Base-by-base conservation (phyloP, 1,284 basidiomycete species). In the Papiliotrema flavescens region DNA sequence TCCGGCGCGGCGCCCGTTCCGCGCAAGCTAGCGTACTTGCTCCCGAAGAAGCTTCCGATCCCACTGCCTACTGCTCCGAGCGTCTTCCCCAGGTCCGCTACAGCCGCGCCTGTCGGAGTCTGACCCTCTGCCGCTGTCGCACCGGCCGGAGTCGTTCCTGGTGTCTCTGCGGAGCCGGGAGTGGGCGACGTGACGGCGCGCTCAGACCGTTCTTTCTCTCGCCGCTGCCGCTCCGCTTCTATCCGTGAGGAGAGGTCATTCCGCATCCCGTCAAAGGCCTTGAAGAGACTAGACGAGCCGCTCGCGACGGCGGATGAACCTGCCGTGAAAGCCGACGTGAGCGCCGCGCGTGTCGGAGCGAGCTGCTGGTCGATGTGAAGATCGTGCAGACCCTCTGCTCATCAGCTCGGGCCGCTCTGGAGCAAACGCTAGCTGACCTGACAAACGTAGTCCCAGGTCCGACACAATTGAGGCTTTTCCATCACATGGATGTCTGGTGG, bases 311-410 rank as follows among this genome's bases (percentile, higher is more conserved):
- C 90, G 26, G 85, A 82, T 15, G 85, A 88, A 8, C 89, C 86
- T 4, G 81, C 81, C 0, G 81, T 82, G 44, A 91, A 66, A 0
- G 89, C 90, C 34, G 85, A 81, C n/a, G 85, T 88, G 40, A 95
- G 83, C 0, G 87, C 90, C 71, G 95, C 91, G 4, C 89, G 82
- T 0, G 91, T 87, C 1, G 92, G 90, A 2, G 86, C 90, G 3
- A 96, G 82, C 63, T 90, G 88, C 73, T 95, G 88, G 32, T 94
- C 89, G 3, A 96, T 75, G 68, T 88, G 89, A 46, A 96, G 81
- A 28, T 95, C 92, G 70, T 95, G 90, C 32, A 96, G 83, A 2
- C 92, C 91, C 76, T 96, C 91, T 57, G 84, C 82, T 26, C 14
- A n/a, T 36, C 51, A 51, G 36, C 19, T 3, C 14, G 13, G 11